Base-by-base conservation (phyloP, 1,139 yeast genomes). In the Pichia sp. region DNA sequence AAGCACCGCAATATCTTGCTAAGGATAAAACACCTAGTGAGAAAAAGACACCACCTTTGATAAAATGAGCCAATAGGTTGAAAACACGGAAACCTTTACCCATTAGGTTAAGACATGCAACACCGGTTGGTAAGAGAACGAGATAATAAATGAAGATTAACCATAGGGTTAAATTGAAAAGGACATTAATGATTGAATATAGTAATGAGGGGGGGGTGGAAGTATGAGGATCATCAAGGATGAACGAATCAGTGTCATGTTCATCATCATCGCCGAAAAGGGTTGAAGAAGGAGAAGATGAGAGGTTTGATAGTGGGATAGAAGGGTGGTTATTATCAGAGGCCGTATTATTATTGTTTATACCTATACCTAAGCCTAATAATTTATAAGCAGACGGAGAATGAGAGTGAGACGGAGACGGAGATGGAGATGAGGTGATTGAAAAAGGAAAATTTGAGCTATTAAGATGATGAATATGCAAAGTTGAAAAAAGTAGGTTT, bases 1-100 rank as follows among this genome's bases (percentile, higher is more conserved):
- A 87, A 14, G 84, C 87, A 4, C 99, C 99, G 61, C 90, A 81
- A 68, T 88, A 91, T 60, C 98, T 80, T 3, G 90, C 86, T 48
- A 93, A 74, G 18, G 95, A 78, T 19, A 90, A 68, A 9, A 91
- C 56, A 13, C 99, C 99, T 49, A 86, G 73, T 3, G 77, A 61
- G 58, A 89, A 77, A 67, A 93, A 91, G 3, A 93, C 93, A 16
- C 95, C 95, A 54, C 99, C 99, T 69, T 93, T 93, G 67, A 93
- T 91, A 75, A 89, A 88, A 69, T 93, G 99, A 2, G 99, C 99
- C 56, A 91, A 75, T 51, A 93, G 70, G 64, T 88, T 90, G 71
- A 87, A 93, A 8, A 91, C 84, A 25, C 74, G 72, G 31, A 63
- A 67, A 8, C 80, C 90, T 67, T 79, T 70, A 36, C 96, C 98